Base-by-base conservation (phyloP, 73 alveolate genomes). In the Paramecium sexaurelia region DNA sequence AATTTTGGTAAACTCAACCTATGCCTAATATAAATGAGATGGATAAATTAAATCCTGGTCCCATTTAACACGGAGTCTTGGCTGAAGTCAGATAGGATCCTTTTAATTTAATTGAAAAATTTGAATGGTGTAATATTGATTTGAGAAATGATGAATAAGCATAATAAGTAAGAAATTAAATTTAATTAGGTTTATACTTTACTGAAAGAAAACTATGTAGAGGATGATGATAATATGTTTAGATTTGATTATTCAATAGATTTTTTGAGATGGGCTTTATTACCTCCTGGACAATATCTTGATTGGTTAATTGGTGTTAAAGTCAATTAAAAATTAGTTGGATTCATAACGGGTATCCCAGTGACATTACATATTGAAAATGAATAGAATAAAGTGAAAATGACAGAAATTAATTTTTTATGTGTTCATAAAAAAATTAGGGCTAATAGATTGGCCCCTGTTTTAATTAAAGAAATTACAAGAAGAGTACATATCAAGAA, bases 271-370 rank as follows among this genome's bases (percentile, higher is more conserved):
- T 98, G 99, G 99, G 99, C 98, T 39, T 84, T 98, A 33, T 68
- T 95, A n/a, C 98, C 99, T 5, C 98, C 98, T n/a, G 98, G 97
- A 27, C 92, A 90, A 93, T 24, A 91, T 66, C 71, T 93, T 45
- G 98, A 96, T 55, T 97, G 99, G 99, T 82, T 93, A 71, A 43
- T 97, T 71, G 99, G 99, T 5, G 99, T 98, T 1, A 90, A 97
- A 71, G 97, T 94, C 17, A 37, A 94, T 71, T 96, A 98, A 68
- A 97, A 97, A 95, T 94, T 99, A 92, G 97, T 97, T 33, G 99
- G 99, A 55, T 97, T 98, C 75, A 97, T 99, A 68, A 93, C 99
- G 0, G 99, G 99, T 20, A 96, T 99, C 69, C 99, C 99, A 22
- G 97, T 96, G 51, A 95, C 97, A 55, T 71, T 96, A 56, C 82